phyloP scores from a whole-genome alignment of 140 eudicot species.

The Senecio squalidus region DNA sequence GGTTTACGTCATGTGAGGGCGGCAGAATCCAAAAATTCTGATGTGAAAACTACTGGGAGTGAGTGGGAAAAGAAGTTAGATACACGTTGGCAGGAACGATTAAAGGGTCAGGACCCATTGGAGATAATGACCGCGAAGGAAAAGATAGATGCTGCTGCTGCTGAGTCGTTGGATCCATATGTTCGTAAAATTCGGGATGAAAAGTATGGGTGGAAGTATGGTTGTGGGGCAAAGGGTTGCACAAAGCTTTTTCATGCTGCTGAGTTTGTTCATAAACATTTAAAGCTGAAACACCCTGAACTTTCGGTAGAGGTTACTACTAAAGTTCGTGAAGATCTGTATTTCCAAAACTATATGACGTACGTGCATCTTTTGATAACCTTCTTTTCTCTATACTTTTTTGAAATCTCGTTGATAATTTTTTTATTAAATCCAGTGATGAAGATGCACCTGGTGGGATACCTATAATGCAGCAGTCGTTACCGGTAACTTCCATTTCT shows the following conservation, averaged over 20 bases:
- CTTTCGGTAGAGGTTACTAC: constrained; percentile 63
- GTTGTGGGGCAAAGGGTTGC: constrained; percentile 98
- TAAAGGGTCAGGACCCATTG: constrained; percentile 82
- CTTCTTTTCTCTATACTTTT: neutral
- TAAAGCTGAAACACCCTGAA: constrained; percentile 88
- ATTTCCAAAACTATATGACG: constrained; percentile 90
- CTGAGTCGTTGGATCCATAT: constrained; percentile 85
- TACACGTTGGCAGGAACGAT: constrained; percentile 79
- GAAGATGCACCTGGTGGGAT: constrained; percentile 93
- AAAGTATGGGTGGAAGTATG: constrained; percentile 97
- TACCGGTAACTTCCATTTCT: constrained; percentile 41
- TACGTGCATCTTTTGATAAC: constrained; percentile 23
- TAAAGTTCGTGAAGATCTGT: constrained; percentile 90
- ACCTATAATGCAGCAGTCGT: constrained; percentile 83
- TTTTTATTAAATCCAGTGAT: constrained; percentile 46
- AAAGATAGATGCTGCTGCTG: constrained; percentile 96
- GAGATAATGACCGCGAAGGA: constrained; percentile 94
- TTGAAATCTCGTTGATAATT: constrained; percentile 6
- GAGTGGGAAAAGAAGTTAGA: constrained; percentile 96
- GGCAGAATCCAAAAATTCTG: constrained; percentile 54
- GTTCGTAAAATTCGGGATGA: constrained; percentile 96
- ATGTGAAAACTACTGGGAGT: constrained; percentile 38
- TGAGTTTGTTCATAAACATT: constrained; percentile 88
- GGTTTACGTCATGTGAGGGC: constrained; percentile 79
- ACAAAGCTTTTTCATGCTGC: constrained; percentile 96